A percentile compares a stretch with the other conserved stretches of the same genome.
phyloP scores from a whole-genome alignment of 2,329 filamentous ascomycete species.

The Didymella segeticola region DNA sequence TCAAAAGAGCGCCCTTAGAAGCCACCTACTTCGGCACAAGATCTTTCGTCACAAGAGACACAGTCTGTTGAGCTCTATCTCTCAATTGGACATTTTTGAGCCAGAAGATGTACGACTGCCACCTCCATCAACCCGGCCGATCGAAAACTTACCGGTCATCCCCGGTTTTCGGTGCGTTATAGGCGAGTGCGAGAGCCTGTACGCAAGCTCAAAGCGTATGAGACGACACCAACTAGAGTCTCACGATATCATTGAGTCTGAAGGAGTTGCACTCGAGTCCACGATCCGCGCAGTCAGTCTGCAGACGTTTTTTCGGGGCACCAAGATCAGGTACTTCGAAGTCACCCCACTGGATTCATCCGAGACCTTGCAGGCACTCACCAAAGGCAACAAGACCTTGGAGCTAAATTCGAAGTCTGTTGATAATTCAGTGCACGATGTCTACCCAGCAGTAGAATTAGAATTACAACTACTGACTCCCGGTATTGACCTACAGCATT shows the following conservation, averaged over 20 bases:
- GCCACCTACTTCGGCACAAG: slow-evolving; percentile 49
- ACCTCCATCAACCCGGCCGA: slow-evolving; percentile 24
- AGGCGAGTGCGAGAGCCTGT: slow-evolving; percentile 38
- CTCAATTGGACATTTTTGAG: slow-evolving; percentile 37
- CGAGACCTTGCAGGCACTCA: not conserved
- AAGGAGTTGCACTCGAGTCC: not conserved
- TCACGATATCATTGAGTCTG: slow-evolving; percentile 23
- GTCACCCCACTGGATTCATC: slow-evolving; percentile 25
- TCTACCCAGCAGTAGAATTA: too few species aligned
- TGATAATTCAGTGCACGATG: too few species aligned
- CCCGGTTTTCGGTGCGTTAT: slow-evolving; percentile 40
- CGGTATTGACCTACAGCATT: slow-evolving; percentile 26
- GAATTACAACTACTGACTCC: not conserved
- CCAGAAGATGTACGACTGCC: slow-evolving; percentile 41
- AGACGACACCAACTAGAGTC: slow-evolving; percentile 40
- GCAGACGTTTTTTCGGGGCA: slow-evolving; percentile 51
- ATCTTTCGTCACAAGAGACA: slow-evolving; percentile 46
- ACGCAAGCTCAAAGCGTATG: slow-evolving; percentile 47
- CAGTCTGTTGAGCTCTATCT: slow-evolving; percentile 30
- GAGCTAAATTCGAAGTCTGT: not conserved
- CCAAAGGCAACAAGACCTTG: not conserved
- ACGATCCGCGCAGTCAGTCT: slow-evolving; percentile 28
- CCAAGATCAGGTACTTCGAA: slow-evolving; percentile 49
- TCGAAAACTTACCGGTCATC: slow-evolving; percentile 38
- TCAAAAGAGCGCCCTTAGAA: slow-evolving; percentile 48